These are phyloP conservation scores for Suillus occidentalis DNA, from an alignment of 768 basidiomycete species.

Conservation along the genomic window DNA sequence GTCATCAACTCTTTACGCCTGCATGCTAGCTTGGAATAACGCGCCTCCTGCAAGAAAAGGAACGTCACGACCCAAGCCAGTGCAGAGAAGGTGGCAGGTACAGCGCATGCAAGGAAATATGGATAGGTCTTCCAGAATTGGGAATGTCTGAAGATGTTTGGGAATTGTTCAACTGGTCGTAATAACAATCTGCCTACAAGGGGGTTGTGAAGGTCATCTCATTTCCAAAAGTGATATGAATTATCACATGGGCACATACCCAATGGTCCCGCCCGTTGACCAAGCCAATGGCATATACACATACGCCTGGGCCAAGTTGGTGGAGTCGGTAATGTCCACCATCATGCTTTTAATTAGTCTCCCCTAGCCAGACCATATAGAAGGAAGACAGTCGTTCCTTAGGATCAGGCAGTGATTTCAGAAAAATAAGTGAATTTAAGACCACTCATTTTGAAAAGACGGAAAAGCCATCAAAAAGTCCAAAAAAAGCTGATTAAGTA, in stretches of 20 bases:
- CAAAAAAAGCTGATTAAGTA: too few species aligned
- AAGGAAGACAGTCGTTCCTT: too few species aligned
- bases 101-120: constrained; percentile 72
- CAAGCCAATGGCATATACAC: constrained; percentile 61
- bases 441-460: too few species aligned
- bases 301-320: constrained; percentile 68
- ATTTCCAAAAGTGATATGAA: not conserved
- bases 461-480: too few species aligned
- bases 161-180: constrained; percentile 66
- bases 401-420: too few species aligned
- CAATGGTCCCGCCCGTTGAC: constrained; percentile 43
- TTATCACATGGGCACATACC: constrained; percentile 33
- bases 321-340: constrained; percentile 70
- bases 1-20: not conserved
- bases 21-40: constrained; percentile 1
- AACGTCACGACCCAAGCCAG: constrained; percentile 53
- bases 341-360: constrained; percentile 74
- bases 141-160: constrained; percentile 50
- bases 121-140: constrained; percentile 66
- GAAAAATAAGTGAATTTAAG: too few species aligned
- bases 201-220: constrained; percentile 42
- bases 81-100: constrained; percentile 59
- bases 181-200: constrained; percentile 69
- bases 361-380: too few species aligned
- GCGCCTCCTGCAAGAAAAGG: constrained; percentile 57